Percentiles rank a stretch among this genome's conserved stretches.
Evolutionary conservation across 2,329 filamentous ascomycete species (phyloP).

Genomic region (Pseudogymnoascus sp.): DNA sequence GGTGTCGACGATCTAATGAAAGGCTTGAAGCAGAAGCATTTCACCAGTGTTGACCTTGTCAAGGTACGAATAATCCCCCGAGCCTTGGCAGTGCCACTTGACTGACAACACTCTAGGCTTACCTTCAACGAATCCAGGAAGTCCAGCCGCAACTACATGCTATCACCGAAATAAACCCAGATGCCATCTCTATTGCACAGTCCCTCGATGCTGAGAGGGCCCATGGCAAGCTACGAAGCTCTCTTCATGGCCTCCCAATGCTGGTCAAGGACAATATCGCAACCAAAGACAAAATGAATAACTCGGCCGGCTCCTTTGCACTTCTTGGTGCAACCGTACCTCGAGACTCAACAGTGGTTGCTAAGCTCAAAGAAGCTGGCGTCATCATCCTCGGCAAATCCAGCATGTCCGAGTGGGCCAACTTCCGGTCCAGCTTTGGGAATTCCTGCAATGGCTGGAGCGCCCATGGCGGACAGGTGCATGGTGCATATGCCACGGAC

Average conservation of each 20-base stretch:
- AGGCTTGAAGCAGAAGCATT: slow-evolving; percentile 42
- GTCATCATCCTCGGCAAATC: slow-evolving; percentile 30
- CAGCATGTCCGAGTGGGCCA: slow-evolving; percentile 47
- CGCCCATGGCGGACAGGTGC: slow-evolving; percentile 54
- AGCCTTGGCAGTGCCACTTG: slow-evolving; percentile 34
- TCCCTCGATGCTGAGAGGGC: slow-evolving; percentile 25
- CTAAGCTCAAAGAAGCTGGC: slow-evolving; percentile 21
- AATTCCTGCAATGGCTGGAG: slow-evolving; percentile 58
- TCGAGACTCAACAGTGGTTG: slow-evolving; percentile 21
- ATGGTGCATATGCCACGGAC: slow-evolving; percentile 51
- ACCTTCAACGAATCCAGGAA: slow-evolving; percentile 23
- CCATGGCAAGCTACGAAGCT: slow-evolving; percentile 21
- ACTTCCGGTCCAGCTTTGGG: slow-evolving; percentile 41
- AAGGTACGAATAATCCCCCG: slow-evolving; percentile 29
- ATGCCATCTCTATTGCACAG: slow-evolving; percentile 26
- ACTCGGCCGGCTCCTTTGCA: slow-evolving; percentile 23
- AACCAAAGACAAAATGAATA: slow-evolving; percentile 50
- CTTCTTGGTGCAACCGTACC: slow-evolving; percentile 21
- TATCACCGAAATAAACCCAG: slow-evolving; percentile 28
- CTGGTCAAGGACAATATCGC: slow-evolving; percentile 56
- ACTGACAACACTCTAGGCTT: slow-evolving; percentile 17
- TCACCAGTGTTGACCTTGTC: slow-evolving; percentile 51
- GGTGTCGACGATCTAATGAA: slow-evolving; percentile 42
- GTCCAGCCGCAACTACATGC: slow-evolving; percentile 20
- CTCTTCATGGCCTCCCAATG: slow-evolving; percentile 52